Percentiles rank a stretch among this genome's conserved stretches.
These are phyloP conservation scores for Boletellus deceptivus DNA, from an alignment of 1,284 basidiomycete genomes.

Conservation along the genomic window DNA sequence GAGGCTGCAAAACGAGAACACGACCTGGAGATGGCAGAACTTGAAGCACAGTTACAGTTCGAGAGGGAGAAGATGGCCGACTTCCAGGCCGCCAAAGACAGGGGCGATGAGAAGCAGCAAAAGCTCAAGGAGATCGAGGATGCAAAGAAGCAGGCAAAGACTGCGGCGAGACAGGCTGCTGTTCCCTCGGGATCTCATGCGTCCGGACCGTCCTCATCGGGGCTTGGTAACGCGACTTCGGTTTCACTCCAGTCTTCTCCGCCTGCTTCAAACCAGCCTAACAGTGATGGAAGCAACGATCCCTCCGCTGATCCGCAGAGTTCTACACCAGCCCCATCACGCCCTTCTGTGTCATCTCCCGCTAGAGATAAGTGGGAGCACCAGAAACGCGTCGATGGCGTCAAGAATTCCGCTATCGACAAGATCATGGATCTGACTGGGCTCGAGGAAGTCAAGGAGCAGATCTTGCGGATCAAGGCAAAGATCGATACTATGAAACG, in stretches of 20 bases:
- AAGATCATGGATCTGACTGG: slow-evolving; percentile 56
- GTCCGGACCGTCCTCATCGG: neutral
- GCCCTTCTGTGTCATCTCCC: slow-evolving; percentile 27
- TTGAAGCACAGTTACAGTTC: slow-evolving; percentile 32
- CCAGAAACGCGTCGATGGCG: slow-evolving; percentile 47
- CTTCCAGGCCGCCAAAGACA: slow-evolving; percentile 26
- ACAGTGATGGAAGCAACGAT: neutral
- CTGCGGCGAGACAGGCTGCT: slow-evolving; percentile 8
- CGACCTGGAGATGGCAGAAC: slow-evolving; percentile 26
- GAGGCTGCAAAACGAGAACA: slow-evolving; percentile 33
- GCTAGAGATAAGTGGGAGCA: slow-evolving; percentile 46
- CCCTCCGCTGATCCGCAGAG: neutral
- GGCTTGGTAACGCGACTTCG: neutral
- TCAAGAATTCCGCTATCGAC: slow-evolving; percentile 45
- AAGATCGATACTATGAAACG: slow-evolving; percentile 48
- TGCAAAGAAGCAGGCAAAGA: slow-evolving; percentile 14
- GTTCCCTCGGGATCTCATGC: neutral
- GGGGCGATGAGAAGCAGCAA: slow-evolving; percentile 27
- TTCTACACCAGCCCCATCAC: neutral
- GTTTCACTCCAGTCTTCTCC: slow-evolving; percentile 5
- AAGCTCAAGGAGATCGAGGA: slow-evolving; percentile 34
- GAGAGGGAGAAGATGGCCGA: slow-evolving; percentile 26
- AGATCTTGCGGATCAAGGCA: slow-evolving; percentile 48
- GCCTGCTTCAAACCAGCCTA: slow-evolving; percentile 5
- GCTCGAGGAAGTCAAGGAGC: slow-evolving; percentile 50